Evolutionary conservation across 2,329 filamentous ascomycete genomes (phyloP).

Genomic region (Coccinonectria pachysandricola): DNA sequence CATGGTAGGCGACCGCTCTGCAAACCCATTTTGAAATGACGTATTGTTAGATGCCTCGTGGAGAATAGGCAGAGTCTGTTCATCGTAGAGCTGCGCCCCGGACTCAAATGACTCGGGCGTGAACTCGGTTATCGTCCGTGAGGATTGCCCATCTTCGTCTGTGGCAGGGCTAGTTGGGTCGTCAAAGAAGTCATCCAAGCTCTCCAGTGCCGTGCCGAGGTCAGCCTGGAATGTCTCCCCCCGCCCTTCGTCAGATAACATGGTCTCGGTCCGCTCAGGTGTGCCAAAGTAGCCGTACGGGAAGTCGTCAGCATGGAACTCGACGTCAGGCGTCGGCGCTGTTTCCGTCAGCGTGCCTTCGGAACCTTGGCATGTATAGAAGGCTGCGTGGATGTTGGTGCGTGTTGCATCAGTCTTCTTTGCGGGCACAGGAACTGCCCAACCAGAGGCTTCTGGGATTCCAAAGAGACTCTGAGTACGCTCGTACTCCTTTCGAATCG

Average conservation of each 20-base stretch:
- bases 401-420: slow-evolving; percentile 79
- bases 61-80: slow-evolving; percentile 82
- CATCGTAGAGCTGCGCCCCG: slow-evolving; percentile 78
- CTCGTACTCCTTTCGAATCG: slow-evolving; percentile 88
- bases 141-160: slow-evolving; percentile 49
- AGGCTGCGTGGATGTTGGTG: slow-evolving; percentile 88
- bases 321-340: slow-evolving; percentile 71
- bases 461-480: slow-evolving; percentile 90
- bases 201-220: slow-evolving; percentile 69
- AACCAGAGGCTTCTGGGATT: slow-evolving; percentile 89
- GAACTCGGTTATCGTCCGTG: slow-evolving; percentile 54
- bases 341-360: slow-evolving; percentile 48
- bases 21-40: slow-evolving; percentile 82
- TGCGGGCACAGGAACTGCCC: slow-evolving; percentile 90
- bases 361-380: slow-evolving; percentile 78
- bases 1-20: slow-evolving; percentile 55
- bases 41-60: slow-evolving; percentile 73
- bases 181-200: slow-evolving; percentile 74
- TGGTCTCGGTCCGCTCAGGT: slow-evolving; percentile 70
- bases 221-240: slow-evolving; percentile 63
- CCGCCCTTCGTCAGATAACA: slow-evolving; percentile 77
- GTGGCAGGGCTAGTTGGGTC: slow-evolving; percentile 51
- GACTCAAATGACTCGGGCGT: slow-evolving; percentile 58
- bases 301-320: slow-evolving; percentile 87
- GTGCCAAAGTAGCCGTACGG: slow-evolving; percentile 69